Conservation (phyloP, 140 eudicot genomes). For the Cichorium intybus region DNA sequence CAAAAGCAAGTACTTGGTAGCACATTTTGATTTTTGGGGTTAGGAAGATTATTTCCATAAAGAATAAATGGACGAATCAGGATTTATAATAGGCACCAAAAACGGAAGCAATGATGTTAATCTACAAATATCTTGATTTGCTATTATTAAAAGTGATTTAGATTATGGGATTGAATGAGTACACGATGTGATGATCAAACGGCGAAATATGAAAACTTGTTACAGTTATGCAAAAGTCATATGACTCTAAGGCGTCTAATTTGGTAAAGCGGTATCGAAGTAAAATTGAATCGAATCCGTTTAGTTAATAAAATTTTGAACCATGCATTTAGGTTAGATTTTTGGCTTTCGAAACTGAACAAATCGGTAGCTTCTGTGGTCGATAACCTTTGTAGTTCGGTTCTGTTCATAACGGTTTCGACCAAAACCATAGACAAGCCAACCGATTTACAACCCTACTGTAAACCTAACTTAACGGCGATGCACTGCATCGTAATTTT, state of each 20-base stretch:
- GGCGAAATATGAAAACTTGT: background rate
- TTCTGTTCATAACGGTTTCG: too few species aligned
- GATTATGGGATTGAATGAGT: too few species aligned
- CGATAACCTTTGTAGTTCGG: too few species aligned
- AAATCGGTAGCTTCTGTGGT: too few species aligned
- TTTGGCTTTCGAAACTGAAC: background rate
- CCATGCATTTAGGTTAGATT: background rate
- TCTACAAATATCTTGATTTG: too few species aligned
- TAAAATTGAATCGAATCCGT: background rate
- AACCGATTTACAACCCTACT: too few species aligned
- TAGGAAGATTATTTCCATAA: background rate
- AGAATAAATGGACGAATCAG: background rate
- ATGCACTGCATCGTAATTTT: too few species aligned
- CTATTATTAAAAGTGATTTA: too few species aligned
- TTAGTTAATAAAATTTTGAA: background rate
- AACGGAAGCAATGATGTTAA: background rate
- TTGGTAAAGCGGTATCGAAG: too few species aligned
- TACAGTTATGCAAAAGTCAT: background rate
- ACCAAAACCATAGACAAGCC: too few species aligned
- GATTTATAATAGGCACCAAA: background rate
- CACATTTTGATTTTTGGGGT: background rate
- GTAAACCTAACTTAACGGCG: too few species aligned
- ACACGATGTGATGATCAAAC: too few species aligned
- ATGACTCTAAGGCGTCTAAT: background rate
- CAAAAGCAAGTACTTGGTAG: background rate